Base-by-base conservation (phyloP, 495 filamentous ascomycete species). In the Acidomyces sp. region DNA sequence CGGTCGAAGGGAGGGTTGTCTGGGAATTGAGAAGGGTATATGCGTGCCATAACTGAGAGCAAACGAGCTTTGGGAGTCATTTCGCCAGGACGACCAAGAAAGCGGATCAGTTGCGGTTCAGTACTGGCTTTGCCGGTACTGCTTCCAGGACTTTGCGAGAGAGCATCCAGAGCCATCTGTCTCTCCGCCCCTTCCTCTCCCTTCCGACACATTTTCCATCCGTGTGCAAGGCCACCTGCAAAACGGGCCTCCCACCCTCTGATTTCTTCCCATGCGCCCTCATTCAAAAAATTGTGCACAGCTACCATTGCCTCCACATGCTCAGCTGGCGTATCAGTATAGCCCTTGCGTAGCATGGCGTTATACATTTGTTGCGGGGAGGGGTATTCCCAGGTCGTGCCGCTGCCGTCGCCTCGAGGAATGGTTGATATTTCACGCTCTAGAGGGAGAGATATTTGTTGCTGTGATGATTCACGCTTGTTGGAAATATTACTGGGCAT, bases 361-460 rank as follows among this genome's bases (percentile, higher is more conserved):
- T 96, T 99, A 65, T 95, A 96, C 90, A 96, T 96, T 59, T 96
- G 90, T 63, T 96, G 92, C 7, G 92, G 88, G 0, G 85, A 94
- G 0, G 90, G 92, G 55, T 96, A 96, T 59, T 95, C 92, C 90
- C 90, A 96, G n/a, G n/a, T n/a, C 53, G 85, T 90, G 10, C 76
- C 75, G 5, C 60, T 43, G 27, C 68, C 70, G 51, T 78, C 73
- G 47, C 82, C 86, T 39, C 79, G 74, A 16, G 92, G 90, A 45
- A 99, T 99, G 1, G 86, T 79, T 13, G 82, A 88, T 7, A 68
- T 57, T 55, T 92, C 83, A 32, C 90, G 81, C 2, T 77, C 71
- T 11, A 83, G 76, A 0, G 83, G 80, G 0, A 96, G 74, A 24
- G 67, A 61, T 9, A 78, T 58, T 9, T 74, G 77, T 57, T 96